Base-by-base conservation (phyloP, 2,329 filamentous ascomycete species). In the Lomentospora prolificans region DNA sequence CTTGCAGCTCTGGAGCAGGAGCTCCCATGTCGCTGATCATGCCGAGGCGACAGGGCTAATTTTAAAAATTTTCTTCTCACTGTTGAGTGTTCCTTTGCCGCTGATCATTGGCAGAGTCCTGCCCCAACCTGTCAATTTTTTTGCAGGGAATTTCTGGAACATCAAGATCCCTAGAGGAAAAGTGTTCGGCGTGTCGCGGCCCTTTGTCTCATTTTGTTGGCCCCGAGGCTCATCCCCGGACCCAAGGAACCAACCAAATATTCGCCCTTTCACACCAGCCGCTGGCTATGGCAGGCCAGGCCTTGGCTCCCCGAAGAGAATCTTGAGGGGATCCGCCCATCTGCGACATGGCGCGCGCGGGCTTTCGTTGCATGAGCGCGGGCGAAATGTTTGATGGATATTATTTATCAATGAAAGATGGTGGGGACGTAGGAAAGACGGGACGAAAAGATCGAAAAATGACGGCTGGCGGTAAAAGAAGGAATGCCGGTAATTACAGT, bases 41-140 rank as follows among this genome's bases (percentile, higher is more conserved):
- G 19, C 22, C 17, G 10, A 25, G 22, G 44, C 17, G 24, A 25
- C 17, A 48, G 22, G 55, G 58, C 60, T 67, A 65, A 68, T 67
- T 65, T 67, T 59, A 57, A 57, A 57, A 55, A 4, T 57, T 55
- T 57, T 57, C 25, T 30, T 44, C 50, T 22, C 44, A 14, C 36
- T 33, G 25, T 52, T 24, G 12, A 25, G 14, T 55, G n/a, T 10
- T 24, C 12, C 24, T 51, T 30, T 28, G 25, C 30, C 30, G 25
- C 50, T 19, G 27, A 30, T 24, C 30, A 19, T 12, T 28, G 39
- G 10, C 27, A 46, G 22, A 7, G 12, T 46, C 17, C 33, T 22
- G 27, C 41, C 39, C 51, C 51, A 39, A 44, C 52, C 56, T 30
- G 51, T 51, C 56, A 53, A 39, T 22, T 12, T 55, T 48, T 55